Conservation (phyloP, 106 monocot species). For the Agapanthus africanus region DNA sequence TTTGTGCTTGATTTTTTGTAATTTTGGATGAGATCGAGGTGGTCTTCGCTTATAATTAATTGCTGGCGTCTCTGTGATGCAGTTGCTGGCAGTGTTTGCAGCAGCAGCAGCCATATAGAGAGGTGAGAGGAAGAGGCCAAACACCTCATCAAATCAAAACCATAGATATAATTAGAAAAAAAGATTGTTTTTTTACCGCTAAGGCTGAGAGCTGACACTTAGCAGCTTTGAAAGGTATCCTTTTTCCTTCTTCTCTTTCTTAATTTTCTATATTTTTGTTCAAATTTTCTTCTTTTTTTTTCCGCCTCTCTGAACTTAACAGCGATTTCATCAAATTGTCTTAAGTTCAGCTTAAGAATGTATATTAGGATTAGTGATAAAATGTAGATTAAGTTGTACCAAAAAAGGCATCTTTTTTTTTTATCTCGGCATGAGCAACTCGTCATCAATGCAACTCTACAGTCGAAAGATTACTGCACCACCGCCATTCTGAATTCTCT, state of each 20-base stretch:
- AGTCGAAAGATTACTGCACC: conserved; percentile 10
- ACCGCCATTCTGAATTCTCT: conserved; percentile 3
- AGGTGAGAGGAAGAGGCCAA: conserved; percentile 1
- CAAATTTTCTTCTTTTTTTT: too few relatives aligned
- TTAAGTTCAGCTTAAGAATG: too few relatives aligned
- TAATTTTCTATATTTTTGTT: too few relatives aligned
- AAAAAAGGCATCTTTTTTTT: too few relatives aligned
- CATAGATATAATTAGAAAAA: too few relatives aligned
- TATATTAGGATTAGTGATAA: too few relatives aligned
- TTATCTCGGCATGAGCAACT: too few relatives aligned
- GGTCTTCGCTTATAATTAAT: not conserved
- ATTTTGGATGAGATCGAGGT: not conserved
- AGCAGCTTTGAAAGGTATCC: conserved; percentile 15
- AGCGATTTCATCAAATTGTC: too few relatives aligned
- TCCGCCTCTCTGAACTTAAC: too few relatives aligned
- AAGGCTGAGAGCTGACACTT: conserved; percentile 2
- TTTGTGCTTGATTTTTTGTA: conserved; percentile 1
- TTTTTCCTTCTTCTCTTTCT: too few relatives aligned
- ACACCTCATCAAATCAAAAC: conserved; percentile 1
- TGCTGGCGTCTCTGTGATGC: not conserved
- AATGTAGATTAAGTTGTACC: too few relatives aligned
- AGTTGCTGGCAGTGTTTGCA: conserved; percentile 3
- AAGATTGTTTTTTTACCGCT: too few relatives aligned
- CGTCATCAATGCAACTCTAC: conserved; percentile 7
- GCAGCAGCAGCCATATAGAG: conserved; percentile 4